Evolutionary conservation across 352 stramenopile genomes (phyloP).

Genomic region (Pythium utonaiense): DNA sequence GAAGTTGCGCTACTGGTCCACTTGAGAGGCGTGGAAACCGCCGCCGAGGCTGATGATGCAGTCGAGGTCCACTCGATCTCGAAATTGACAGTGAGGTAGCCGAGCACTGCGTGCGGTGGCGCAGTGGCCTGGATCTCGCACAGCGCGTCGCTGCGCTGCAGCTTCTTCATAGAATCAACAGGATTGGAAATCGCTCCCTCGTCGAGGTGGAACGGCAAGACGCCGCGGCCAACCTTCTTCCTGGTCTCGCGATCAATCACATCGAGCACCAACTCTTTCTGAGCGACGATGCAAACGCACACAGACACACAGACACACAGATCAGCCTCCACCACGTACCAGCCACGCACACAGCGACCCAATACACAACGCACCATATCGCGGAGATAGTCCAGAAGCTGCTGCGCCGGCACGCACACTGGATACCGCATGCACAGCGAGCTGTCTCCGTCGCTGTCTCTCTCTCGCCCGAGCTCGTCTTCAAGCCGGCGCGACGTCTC

Average conservation of each 20-base stretch:
- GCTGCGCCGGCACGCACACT: slow-evolving; percentile 27
- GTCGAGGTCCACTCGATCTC: slow-evolving; percentile 16
- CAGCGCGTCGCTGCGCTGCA: slow-evolving; percentile 40
- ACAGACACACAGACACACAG: not conserved
- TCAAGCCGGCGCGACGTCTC: slow-evolving; percentile 2
- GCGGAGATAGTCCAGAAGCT: slow-evolving; percentile 51
- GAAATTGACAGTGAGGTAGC: slow-evolving; percentile 26
- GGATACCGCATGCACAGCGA: slow-evolving; percentile 47
- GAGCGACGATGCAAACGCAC: not conserved
- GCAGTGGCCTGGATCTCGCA: slow-evolving; percentile 22
- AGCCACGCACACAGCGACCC: not conserved
- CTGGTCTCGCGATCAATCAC: slow-evolving; percentile 52
- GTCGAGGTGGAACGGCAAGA: slow-evolving; percentile 14
- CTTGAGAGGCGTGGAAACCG: slow-evolving; percentile 20
- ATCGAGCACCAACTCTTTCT: slow-evolving; percentile 51
- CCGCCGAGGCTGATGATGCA: not conserved
- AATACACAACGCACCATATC: slow-evolving; percentile 36
- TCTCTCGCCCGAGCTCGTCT: slow-evolving; percentile 1
- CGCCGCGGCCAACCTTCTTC: slow-evolving; percentile 35
- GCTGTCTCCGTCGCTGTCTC: slow-evolving; percentile 7
- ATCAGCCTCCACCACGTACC: not conserved
- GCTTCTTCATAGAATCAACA: slow-evolving; percentile 11
- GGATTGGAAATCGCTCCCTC: slow-evolving; percentile 4
- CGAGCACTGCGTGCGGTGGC: slow-evolving; percentile 2
- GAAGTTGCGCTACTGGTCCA: slow-evolving; percentile 5